phyloP scores from a whole-genome alignment of 225 moss, liverwort and hornwort species.

The Sphagnum tenellum region DNA sequence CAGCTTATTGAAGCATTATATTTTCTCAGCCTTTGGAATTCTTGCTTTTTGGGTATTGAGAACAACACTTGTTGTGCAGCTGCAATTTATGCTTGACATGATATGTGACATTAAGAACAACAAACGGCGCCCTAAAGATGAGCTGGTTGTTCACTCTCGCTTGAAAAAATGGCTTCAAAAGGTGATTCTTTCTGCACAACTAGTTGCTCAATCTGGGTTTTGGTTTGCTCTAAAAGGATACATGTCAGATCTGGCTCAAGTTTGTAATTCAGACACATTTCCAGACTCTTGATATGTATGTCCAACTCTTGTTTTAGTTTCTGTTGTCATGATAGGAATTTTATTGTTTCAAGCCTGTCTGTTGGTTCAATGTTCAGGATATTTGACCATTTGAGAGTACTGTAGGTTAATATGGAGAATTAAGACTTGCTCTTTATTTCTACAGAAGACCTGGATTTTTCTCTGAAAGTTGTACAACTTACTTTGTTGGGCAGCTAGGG shows the following conservation, averaged over 20 bases:
- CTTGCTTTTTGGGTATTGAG: not conserved
- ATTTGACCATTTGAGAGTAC: too few species aligned
- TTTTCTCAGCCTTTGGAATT: not conserved
- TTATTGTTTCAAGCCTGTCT: too few species aligned
- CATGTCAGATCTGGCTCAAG: too few species aligned
- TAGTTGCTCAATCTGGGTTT: too few species aligned
- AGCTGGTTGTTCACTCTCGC: conserved; percentile 55
- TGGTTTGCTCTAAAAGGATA: too few species aligned
- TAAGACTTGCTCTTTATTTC: not conserved
- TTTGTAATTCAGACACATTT: not conserved
- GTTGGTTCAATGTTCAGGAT: too few species aligned
- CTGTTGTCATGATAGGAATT: too few species aligned
- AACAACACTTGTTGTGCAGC: conserved; percentile 30
- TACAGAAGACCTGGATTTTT: too few species aligned
- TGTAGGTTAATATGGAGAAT: not conserved
- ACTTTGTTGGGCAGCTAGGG: conserved; percentile 33
- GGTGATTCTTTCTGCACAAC: conserved; percentile 21
- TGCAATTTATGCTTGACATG: conserved; percentile 96
- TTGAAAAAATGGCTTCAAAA: conserved; percentile 96
- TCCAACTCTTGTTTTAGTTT: not conserved
- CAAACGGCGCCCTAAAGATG: conserved; percentile 74
- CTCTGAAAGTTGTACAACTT: too few species aligned
- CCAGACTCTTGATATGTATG: not conserved
- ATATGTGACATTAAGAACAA: conserved; percentile 99
- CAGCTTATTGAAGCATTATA: too few species aligned